A percentile compares a stretch with the other conserved stretches of the same genome.
phyloP scores from a whole-genome alignment of 2,329 filamentous ascomycete species.

The Aureobasidium pullulans region DNA sequence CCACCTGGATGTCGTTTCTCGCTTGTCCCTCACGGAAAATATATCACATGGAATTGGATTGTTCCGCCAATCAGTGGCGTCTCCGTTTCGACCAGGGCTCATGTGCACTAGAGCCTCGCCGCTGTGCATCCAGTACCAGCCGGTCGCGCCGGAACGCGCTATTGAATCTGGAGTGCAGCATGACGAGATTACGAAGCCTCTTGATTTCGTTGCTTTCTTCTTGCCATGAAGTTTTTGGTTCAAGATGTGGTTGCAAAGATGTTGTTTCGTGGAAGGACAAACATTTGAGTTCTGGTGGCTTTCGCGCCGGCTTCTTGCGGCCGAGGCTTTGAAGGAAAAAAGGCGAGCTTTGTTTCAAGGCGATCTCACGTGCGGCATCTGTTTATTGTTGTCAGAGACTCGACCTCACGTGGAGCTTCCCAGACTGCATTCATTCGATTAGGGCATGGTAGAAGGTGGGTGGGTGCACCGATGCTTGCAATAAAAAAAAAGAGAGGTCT shows the following conservation, averaged over 20 bases:
- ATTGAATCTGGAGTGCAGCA: not conserved
- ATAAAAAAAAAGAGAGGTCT: not conserved
- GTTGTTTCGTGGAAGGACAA: not conserved
- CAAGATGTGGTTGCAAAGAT: not conserved
- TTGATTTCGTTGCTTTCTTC: not conserved
- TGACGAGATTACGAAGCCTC: not conserved
- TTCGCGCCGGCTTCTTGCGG: not conserved
- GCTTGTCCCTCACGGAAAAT: not conserved
- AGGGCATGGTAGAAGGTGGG: not conserved
- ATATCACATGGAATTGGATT: not conserved
- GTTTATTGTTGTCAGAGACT: no score
- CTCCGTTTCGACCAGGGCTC: not conserved
- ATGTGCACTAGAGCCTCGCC: not conserved
- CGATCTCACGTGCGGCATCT: no score
- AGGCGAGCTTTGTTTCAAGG: no score
- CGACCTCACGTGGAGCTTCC: not conserved
- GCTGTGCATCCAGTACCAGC: not conserved
- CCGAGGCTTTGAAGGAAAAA: not conserved
- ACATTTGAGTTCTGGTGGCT: not conserved
- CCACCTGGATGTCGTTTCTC: not conserved
- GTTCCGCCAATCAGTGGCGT: constrained; percentile 1
- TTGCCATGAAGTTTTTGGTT: not conserved
- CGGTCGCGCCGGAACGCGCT: not conserved
- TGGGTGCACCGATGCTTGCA: not conserved
- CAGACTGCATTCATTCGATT: not conserved